A percentile compares a stretch with the other conserved stretches of the same genome.
phyloP scores from a whole-genome alignment of 2,329 filamentous ascomycete genomes.

The Rhinocladiella mackenziei region DNA sequence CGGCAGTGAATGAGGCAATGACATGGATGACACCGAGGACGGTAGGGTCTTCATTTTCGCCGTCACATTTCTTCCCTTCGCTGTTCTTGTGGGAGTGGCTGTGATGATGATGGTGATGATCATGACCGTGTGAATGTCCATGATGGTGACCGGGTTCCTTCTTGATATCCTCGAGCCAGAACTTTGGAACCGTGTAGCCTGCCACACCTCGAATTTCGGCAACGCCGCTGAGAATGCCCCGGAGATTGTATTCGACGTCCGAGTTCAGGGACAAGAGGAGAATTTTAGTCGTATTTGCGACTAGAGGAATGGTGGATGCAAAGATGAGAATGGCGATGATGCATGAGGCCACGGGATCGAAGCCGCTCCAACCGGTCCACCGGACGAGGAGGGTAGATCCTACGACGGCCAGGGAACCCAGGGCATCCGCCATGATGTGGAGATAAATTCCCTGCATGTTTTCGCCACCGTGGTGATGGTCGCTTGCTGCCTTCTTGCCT shows the following conservation, averaged over 20 bases:
- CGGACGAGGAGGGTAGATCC: slow-evolving; percentile 84
- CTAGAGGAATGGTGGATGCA: slow-evolving; percentile 82
- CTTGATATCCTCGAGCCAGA: slow-evolving; percentile 69
- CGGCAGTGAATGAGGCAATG: slow-evolving; percentile 65
- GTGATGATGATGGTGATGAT: slow-evolving; percentile 33
- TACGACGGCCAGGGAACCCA: slow-evolving; percentile 92
- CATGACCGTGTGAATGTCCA: slow-evolving; percentile 33
- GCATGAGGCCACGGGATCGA: slow-evolving; percentile 91
- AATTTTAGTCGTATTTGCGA: slow-evolving; percentile 76
- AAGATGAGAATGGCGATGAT: slow-evolving; percentile 92
- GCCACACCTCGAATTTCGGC: slow-evolving; percentile 77
- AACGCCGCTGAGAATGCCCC: slow-evolving; percentile 80
- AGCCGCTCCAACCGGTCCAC: slow-evolving; percentile 84
- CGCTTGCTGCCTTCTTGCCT: slow-evolving; percentile 28
- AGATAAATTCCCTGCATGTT: slow-evolving; percentile 98
- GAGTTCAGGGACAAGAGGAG: slow-evolving; percentile 81
- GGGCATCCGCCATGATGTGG: slow-evolving; percentile 88
- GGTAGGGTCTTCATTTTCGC: slow-evolving; percentile 35
- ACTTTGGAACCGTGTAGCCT: slow-evolving; percentile 79
- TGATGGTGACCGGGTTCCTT: slow-evolving; percentile 31
- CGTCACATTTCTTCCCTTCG: slow-evolving; percentile 22
- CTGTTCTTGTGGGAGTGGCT: slow-evolving; percentile 31
- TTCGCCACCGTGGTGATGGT: slow-evolving; percentile 72
- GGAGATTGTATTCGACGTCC: slow-evolving; percentile 79
- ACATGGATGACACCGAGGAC: slow-evolving; percentile 84